Conservation (phyloP, 1,284 basidiomycete genomes). For the Pseudozyma tsukubaensis region DNA sequence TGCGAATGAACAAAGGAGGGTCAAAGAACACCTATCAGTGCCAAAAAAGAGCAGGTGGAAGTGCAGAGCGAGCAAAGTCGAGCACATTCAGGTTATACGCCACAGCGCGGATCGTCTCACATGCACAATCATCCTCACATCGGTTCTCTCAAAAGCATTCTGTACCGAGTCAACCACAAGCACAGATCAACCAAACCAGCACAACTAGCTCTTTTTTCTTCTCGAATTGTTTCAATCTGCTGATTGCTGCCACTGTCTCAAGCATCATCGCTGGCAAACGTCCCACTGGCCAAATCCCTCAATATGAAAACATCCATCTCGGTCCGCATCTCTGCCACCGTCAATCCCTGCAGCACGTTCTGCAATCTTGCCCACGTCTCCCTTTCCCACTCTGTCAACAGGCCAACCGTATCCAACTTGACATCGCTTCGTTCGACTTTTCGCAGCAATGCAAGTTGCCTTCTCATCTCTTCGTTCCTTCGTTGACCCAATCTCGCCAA, state of each 20-base stretch:
- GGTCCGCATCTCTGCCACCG: slow-evolving; percentile 53
- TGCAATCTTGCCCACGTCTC: slow-evolving; percentile 47
- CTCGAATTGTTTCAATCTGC: background rate
- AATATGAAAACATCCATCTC: slow-evolving; percentile 57
- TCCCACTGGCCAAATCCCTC: slow-evolving; percentile 43
- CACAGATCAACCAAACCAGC: background rate
- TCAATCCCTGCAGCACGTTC: slow-evolving; percentile 40
- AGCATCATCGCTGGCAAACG: slow-evolving; percentile 20
- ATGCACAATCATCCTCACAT: background rate
- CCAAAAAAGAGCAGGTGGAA: no score
- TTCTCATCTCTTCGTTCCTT: slow-evolving; percentile 56
- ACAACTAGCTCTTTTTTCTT: background rate
- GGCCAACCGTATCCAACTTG: slow-evolving; percentile 49
- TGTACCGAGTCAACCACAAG: no score
- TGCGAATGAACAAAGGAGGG: no score
- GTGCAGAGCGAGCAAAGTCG: no score
- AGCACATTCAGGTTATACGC: no score
- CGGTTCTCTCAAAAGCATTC: background rate
- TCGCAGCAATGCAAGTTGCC: slow-evolving; percentile 48
- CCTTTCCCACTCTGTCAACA: slow-evolving; percentile 59
- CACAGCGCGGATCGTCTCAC: no score
- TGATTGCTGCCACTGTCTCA: background rate
- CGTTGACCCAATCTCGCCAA: slow-evolving; percentile 52
- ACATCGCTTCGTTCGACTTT: slow-evolving; percentile 64
- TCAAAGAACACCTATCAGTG: no score